Percentiles rank a stretch among this genome's conserved stretches.
These are phyloP conservation scores for Cryptococcus jaspeensis DNA, from an alignment of 1,284 basidiomycete species.

Conservation along the genomic window DNA sequence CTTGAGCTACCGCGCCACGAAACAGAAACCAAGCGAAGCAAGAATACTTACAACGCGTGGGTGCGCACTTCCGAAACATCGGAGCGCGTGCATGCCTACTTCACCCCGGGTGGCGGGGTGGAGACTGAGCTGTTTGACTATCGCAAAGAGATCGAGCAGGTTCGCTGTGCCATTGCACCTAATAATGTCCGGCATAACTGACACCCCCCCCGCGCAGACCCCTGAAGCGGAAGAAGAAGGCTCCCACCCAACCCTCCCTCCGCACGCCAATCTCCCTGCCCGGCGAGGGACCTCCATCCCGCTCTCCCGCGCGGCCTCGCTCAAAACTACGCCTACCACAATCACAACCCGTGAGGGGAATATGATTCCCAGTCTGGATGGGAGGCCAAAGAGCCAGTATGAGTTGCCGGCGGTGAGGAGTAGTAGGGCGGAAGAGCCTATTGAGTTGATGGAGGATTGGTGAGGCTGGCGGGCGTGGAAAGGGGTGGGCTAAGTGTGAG, in stretches of 20 bases:
- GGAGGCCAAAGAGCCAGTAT: not conserved
- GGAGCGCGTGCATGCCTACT: constrained; percentile 6
- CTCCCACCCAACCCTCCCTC: too few relatives aligned
- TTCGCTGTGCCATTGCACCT: too few relatives aligned
- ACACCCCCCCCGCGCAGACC: too few relatives aligned
- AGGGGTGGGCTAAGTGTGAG: too few relatives aligned
- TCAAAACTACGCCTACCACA: not conserved
- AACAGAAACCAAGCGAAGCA: not conserved
- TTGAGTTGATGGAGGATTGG: not conserved
- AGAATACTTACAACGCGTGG: not conserved
- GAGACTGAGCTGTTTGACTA: constrained; percentile 11
- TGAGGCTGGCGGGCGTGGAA: not conserved
- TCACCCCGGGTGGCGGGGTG: constrained; percentile 9
- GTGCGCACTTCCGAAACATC: not conserved
- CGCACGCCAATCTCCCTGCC: not conserved
- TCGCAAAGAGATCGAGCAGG: not conserved
- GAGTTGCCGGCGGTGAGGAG: not conserved
- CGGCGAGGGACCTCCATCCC: not conserved
- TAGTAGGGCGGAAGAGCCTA: not conserved
- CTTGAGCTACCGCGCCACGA: too few relatives aligned
- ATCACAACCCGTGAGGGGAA: not conserved
- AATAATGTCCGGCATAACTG: too few relatives aligned
- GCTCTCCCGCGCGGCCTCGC: not conserved
- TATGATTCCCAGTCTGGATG: not conserved
- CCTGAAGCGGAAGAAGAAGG: too few relatives aligned